Evolutionary conservation across 768 basidiomycete species (phyloP), one percentile per base, ranked within the genome.

Genomic region (Tricholoma flavovirens): DNA sequence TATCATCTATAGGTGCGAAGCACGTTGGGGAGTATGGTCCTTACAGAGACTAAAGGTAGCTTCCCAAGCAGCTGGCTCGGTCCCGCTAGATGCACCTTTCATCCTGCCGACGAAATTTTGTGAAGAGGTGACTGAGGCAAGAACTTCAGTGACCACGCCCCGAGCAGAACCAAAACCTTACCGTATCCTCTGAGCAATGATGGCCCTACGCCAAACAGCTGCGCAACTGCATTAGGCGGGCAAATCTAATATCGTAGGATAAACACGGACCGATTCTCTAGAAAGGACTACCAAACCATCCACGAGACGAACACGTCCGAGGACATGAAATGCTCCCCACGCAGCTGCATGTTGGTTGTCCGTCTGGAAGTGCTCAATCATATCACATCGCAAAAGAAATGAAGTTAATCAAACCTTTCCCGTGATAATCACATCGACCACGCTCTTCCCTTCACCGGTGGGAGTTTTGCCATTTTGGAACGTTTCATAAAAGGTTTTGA

Each of bases 251-350:
- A 29, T 9, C 12, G 17, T 8, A 43, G 35, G 22, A 51, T 15
- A 29, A 15, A 40, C 26, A 69, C 79, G 56, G 54, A 82, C 82
- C 53, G 83, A 77, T 69, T 80, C 75, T 53, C 80, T 77, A 24
- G 75, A 59, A 32, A 87, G 66, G 3, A 79, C 75, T 26, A 86
- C 70, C 36, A 86, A 69, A 12, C 86, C 86, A 66, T 88, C 86
- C 36, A 73, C 72, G 7, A 80, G 67, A 29, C 86, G 72, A 12
- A 87, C 71, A 29, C 84, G 79, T 35, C 86, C 86, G 40, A 80
- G 66, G 50, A 86, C 72, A 49, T 69, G 75, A 55, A 78, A 81
- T 3, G 72, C 75, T 2, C 82, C 83, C 86, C 85, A 88, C 2
- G 81, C 80, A 17, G 70, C 66, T 21, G 74, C 71, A 57, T 79